These are phyloP conservation scores for Alternaria postmessia DNA, from an alignment of 2,329 filamentous ascomycete species.

Conservation along the genomic window DNA sequence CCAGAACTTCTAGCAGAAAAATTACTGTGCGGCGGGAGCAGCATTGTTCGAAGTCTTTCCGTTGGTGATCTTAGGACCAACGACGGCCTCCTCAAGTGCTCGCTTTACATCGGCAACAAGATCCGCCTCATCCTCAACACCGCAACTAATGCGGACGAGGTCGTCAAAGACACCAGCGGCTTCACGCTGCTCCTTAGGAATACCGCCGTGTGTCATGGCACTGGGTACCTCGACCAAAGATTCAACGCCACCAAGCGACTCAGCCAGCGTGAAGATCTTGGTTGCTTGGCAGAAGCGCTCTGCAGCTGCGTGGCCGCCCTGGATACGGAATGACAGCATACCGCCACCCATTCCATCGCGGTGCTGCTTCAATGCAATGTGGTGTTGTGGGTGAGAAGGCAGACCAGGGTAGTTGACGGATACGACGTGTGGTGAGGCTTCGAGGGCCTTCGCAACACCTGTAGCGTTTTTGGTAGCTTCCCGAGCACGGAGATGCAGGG, in stretches of 20 bases:
- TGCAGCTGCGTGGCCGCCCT: conserved; percentile 83
- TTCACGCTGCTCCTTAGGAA: conserved; percentile 88
- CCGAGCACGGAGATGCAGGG: conserved; percentile 87
- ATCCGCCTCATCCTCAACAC: conserved; percentile 89
- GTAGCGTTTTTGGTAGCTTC: conserved; percentile 86
- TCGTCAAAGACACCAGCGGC: conserved; percentile 94
- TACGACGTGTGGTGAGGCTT: conserved; percentile 81
- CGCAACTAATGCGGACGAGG: conserved; percentile 90
- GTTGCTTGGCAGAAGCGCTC: conserved; percentile 92
- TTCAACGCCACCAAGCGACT: conserved; percentile 92
- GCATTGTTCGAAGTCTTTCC: conserved; percentile 10
- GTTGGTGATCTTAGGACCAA: conserved; percentile 54
- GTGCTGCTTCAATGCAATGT: conserved; percentile 89
- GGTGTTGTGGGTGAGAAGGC: conserved; percentile 83
- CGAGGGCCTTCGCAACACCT: conserved; percentile 77
- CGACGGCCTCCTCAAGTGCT: conserved; percentile 80
- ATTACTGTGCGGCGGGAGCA: not conserved
- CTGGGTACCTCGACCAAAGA: conserved; percentile 89
- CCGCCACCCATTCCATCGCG: conserved; percentile 93
- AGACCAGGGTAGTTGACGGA: conserved; percentile 96
- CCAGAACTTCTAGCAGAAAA: not conserved
- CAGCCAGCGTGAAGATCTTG: conserved; percentile 89
- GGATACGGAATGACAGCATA: conserved; percentile 96
- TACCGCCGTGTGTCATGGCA: conserved; percentile 97
- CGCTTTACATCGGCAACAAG: conserved; percentile 81